Evolutionary conservation across 768 basidiomycete genomes (phyloP).

Genomic region (Hypsizygus marmoreus): DNA sequence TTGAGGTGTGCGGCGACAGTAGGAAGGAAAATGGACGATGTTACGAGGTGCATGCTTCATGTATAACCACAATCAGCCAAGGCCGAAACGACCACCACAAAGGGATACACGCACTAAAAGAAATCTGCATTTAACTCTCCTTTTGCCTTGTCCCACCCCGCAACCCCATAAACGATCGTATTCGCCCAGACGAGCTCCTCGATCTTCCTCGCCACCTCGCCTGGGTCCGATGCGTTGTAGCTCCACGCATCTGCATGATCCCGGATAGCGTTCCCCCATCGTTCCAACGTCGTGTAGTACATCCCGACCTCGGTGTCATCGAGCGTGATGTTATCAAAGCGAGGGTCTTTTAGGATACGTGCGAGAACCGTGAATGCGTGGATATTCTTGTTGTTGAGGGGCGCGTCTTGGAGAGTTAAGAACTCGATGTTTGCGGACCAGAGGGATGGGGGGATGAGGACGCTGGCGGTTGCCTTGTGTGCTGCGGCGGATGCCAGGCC

Average conservation of each 20-base stretch:
- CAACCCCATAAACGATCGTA: conserved; percentile 55
- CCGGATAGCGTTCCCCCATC: conserved; percentile 41
- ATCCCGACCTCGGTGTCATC: conserved; percentile 19
- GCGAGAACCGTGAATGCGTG: conserved; percentile 58
- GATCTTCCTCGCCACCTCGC: conserved; percentile 51
- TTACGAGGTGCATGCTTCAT: conserved; percentile 64
- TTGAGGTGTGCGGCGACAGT: conserved; percentile 44
- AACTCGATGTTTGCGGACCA: conserved; percentile 16
- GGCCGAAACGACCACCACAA: too few species aligned
- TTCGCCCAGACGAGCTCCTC: conserved; percentile 65
- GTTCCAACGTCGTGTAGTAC: conserved; percentile 35
- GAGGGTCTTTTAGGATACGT: conserved; percentile 53
- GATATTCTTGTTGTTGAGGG: conserved; percentile 18
- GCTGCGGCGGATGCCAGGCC: conserved; percentile 61
- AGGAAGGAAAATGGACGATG: conserved; percentile 63
- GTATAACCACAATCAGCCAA: neutral
- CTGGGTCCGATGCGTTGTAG: conserved; percentile 32
- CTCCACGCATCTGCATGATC: conserved; percentile 48
- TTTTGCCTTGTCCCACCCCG: conserved; percentile 47
- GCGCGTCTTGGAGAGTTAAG: too few species aligned
- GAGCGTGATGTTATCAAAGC: conserved; percentile 24
- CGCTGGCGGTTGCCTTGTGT: conserved; percentile 38
- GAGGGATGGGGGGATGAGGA: conserved; percentile 30
- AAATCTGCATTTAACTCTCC: conserved; percentile 57
- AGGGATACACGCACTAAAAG: conserved; percentile 9